A percentile compares a stretch with the other conserved stretches of the same genome.
phyloP scores from a whole-genome alignment of 768 basidiomycete species.

The Fomitopsis pulvina region DNA sequence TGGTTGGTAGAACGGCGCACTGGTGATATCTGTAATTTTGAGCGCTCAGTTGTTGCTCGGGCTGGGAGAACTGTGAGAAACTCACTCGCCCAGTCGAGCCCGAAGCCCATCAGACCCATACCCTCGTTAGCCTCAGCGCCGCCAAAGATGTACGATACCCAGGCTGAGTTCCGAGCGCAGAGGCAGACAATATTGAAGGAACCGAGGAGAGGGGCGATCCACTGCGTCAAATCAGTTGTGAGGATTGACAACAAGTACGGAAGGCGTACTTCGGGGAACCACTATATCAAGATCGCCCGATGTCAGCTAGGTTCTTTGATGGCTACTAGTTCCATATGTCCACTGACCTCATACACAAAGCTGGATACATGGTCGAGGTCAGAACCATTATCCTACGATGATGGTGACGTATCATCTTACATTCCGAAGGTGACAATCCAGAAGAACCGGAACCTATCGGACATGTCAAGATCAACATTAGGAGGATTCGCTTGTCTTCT shows the following conservation, averaged over 20 bases:
- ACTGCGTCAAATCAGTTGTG: not conserved
- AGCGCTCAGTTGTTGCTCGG: too few species aligned
- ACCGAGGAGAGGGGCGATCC: conserved; percentile 3
- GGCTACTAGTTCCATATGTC: not conserved
- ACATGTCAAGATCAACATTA: too few species aligned
- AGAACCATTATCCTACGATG: too few species aligned
- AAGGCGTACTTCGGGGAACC: conserved; percentile 4
- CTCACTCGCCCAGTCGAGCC: conserved; percentile 2
- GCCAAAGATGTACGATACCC: conserved; percentile 4
- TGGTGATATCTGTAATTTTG: conserved; percentile 1
- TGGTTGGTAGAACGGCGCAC: conserved; percentile 2
- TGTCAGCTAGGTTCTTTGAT: not conserved
- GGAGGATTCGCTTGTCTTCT: too few species aligned
- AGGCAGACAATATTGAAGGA: conserved; percentile 4
- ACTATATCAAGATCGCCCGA: not conserved
- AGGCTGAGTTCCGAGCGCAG: conserved; percentile 1
- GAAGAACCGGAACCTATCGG: conserved; percentile 1
- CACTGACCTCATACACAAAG: conserved; percentile 3
- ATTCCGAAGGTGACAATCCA: not conserved
- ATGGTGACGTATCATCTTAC: not conserved
- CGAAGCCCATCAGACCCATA: conserved; percentile 3
- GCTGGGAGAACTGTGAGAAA: too few species aligned
- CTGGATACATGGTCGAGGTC: too few species aligned
- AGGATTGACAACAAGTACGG: not conserved
- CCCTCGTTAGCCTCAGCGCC: conserved; percentile 2